Evolutionary conservation across 306 rosid species (phyloP), one percentile per base, ranked within the genome.

Genomic region (Aeschynomene evenia): DNA sequence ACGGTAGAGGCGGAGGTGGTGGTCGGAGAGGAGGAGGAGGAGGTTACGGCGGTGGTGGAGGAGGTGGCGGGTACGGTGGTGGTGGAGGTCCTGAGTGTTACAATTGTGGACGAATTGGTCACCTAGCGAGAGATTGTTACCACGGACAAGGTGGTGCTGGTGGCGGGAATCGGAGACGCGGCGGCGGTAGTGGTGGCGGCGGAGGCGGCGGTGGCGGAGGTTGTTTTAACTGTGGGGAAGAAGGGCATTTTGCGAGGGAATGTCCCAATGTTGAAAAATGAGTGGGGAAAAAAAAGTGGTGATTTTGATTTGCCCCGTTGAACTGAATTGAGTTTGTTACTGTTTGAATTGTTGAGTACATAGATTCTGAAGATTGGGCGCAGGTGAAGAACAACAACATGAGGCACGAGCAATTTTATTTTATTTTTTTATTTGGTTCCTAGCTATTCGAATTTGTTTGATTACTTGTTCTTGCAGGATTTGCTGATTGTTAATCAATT

Each of bases 201-300:
- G 45, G 77, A 0, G 83, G 79, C 0, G 71, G 79, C 0, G 75
- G 85, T 0, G 77, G 84, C 0, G 70, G 85, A 14, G 87, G 71
- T 40, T 86, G 96, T 70, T 91, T 53, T 68, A 81, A 83, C 49
- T 91, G 97, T 51, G 92, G 95, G 3, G 95, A 82, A 77, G 88
- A 82, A 80, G 97, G 97, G 56, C 97, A 91, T 84, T 86, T 84
- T 77, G 92, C 90, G 15, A 83, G 97, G 77, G 95, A 91, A 19
- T 86, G 95, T 60, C 84, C 70, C 23, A 75, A 67, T 49, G 76
- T 29, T 37, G 82, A 75, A 64, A 73, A 81, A 18, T 84, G 87
- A 87, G 45, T 23, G 71, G 22, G 61, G 34, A 28, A 28, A 28
- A 26, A 26, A 28, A 56, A 9, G 15, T 61, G 52, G 2, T 3